Conservation (phyloP, 768 basidiomycete genomes). For the Russula griseocarnosa region DNA sequence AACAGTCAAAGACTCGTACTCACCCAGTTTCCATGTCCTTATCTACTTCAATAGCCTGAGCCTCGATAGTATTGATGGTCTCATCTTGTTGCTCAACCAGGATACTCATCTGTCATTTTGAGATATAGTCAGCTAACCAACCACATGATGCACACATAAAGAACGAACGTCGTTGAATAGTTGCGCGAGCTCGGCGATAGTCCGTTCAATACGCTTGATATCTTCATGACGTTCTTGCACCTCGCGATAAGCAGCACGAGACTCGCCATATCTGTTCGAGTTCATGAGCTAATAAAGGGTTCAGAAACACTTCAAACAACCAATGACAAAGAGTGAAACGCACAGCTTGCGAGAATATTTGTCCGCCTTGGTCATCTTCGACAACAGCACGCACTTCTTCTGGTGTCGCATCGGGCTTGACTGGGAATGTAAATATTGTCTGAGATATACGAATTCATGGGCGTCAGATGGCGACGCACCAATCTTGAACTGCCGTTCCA, state of each 20-base stretch:
- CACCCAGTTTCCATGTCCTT: constrained; percentile 86
- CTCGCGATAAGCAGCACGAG: constrained; percentile 87
- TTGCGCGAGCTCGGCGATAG: constrained; percentile 88
- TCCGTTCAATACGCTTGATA: constrained; percentile 92
- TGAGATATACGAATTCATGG: neutral
- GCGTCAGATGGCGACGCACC: constrained; percentile 40
- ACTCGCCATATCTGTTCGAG: constrained; percentile 87
- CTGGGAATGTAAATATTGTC: constrained; percentile 36
- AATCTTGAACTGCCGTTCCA: constrained; percentile 75
- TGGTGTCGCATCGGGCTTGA: constrained; percentile 81
- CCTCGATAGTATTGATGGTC: constrained; percentile 75
- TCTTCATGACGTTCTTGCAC: constrained; percentile 98
- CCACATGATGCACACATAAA: neutral
- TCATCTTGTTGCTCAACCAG: constrained; percentile 95
- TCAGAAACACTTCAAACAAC: neutral
- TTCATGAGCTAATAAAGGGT: constrained; percentile 62
- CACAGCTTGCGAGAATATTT: constrained; percentile 79
- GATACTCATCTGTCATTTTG: constrained; percentile 71
- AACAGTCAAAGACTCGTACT: constrained; percentile 28
- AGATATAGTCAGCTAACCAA: constrained; percentile 1
- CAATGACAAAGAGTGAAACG: constrained; percentile 6
- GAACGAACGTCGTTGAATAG: constrained; percentile 86
- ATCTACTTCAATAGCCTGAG: constrained; percentile 67
- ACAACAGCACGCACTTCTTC: constrained; percentile 72
- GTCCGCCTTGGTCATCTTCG: constrained; percentile 57